Evolutionary conservation across 2,329 filamentous ascomycete genomes (phyloP), one percentile per base, ranked within the genome.

Genomic region (Cladophialophora chaetospira): DNA sequence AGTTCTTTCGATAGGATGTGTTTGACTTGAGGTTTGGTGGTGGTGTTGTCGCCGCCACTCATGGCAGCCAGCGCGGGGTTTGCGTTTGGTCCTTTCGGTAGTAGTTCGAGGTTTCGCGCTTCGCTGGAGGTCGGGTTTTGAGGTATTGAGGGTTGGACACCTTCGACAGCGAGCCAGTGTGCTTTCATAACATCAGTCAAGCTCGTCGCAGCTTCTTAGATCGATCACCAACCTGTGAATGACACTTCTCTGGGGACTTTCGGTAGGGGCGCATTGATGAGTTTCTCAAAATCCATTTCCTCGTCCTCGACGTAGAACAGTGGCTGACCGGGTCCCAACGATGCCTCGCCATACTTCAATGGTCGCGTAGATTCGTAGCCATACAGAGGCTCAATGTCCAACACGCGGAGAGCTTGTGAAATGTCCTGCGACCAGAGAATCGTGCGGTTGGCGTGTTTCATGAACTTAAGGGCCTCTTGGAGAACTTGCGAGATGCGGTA

Each of bases 241-340:
- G 86, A 90, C 67, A 94, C 88, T 72, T 99, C 94, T 47, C 93
- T 82, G 29, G 94, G 94, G 26, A 99, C 92, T 73, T 95, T 97
- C 23, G 94, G 94, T 64, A 99, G 75, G 3, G 94, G 90, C 63
- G 91, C 91, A 75, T 99, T 99, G 71, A 99, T 97, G 65, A 99
- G 79, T 79, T 97, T 97, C 77, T 99, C 94, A 70, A 99, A 97
- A 73, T 99, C 94, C 53, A 97, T 88, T 77, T 99, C 94, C 70
- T 99, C 94, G 71, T 99, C 94, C 70, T 99, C 94, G 33, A 99
- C 88, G 71, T 99, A 99, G 74, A 93, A 99, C 19, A 99, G 78
- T 51, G 93, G 91, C 74, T 99, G 94, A 8, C 93, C 92, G 11
- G 92, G 91, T 0, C 94, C 94, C 59, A 99, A 78, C 56, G 89